Evolutionary conservation across 805 yeast genomes (phyloP), one percentile per base, ranked within the genome.

Genomic region (Komagataella populi): DNA sequence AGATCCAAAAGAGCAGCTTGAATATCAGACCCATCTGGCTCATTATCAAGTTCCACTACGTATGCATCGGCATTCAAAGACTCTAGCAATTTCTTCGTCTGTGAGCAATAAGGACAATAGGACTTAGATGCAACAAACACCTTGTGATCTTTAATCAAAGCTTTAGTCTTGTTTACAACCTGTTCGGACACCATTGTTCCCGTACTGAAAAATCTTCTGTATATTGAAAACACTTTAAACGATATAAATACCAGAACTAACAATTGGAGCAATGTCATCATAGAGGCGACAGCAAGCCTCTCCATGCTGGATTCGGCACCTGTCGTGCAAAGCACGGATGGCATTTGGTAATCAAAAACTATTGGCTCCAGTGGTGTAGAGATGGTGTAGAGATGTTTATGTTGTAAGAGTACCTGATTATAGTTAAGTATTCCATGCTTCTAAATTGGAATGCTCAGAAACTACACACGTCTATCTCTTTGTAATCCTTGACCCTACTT

Each of bases 111-210:
- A 45, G 88, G 88, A 67, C 89, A 83, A 69, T 81, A 80, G 46
- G 85, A 72, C 70, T 86, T 87, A 46, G 95, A 81, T 45, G 96
- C 96, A 55, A 89, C 78, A 63, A 89, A 85, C 52, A 88, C 73
- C 47, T 81, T 78, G 66, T 84, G 78, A 55, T 72, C 64, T 58
- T 73, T 73, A 69, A 88, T 85, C 57, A 86, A 73, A 44, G 69
- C 64, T 64, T 84, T 78, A 53, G 85, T 87, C 68, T 73, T 78
- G 48, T 71, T 64, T 54, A 75, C 63, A 54, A 80, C 67, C 66
- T 75, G 79, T 60, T 78, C 76, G 51, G 84, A 77, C 62, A 77
- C 86, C 80, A 76, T 77, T 60, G 58, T 67, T 46, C 71, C 55
- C 10, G 62, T 52, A 24, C 71, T 50, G 43, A 65, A 60, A 7